Conservation (phyloP, 2,329 filamentous ascomycete genomes). For the Stemphylium lycopersici region DNA sequence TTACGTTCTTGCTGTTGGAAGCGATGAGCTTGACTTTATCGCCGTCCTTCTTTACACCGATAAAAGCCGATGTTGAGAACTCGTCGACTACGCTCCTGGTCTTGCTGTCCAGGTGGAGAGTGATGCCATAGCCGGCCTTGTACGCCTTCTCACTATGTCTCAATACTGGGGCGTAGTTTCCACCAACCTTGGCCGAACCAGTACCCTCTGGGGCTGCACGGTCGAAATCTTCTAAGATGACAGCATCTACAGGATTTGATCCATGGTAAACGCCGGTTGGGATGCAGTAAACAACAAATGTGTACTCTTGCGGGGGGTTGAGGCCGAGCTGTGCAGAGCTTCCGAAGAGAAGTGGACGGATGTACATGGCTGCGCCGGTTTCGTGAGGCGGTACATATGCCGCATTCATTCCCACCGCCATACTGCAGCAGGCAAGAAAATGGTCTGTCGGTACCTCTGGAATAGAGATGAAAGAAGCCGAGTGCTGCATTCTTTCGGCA, state of each 20-base stretch:
- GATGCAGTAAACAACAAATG: constrained; percentile 86
- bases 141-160: constrained; percentile 84
- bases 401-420: constrained; percentile 87
- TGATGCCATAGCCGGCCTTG: constrained; percentile 86
- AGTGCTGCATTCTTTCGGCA: constrained; percentile 82
- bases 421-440: constrained; percentile 76
- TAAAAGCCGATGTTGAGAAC: constrained; percentile 93
- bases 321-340: constrained; percentile 86
- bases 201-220: constrained; percentile 90
- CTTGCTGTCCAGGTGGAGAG: constrained; percentile 87
- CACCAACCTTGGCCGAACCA: constrained; percentile 90
- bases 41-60: constrained; percentile 72
- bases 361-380: constrained; percentile 90
- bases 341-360: constrained; percentile 87
- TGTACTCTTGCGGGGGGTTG: constrained; percentile 88
- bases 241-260: constrained; percentile 79
- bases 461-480: constrained; percentile 81
- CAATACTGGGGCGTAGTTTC: constrained; percentile 93
- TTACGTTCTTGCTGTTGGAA: constrained; percentile 87
- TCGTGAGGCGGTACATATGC: constrained; percentile 88
- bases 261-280: constrained; percentile 96
- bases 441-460: constrained; percentile 77
- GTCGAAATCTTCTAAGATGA: constrained; percentile 93
- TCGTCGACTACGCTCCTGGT: constrained; percentile 88
- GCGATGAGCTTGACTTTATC: constrained; percentile 75